Percentiles rank a stretch among this genome's conserved stretches.
Evolutionary conservation across 2,329 filamentous ascomycete species (phyloP).

Genomic region (Rosellinia necatrix): DNA sequence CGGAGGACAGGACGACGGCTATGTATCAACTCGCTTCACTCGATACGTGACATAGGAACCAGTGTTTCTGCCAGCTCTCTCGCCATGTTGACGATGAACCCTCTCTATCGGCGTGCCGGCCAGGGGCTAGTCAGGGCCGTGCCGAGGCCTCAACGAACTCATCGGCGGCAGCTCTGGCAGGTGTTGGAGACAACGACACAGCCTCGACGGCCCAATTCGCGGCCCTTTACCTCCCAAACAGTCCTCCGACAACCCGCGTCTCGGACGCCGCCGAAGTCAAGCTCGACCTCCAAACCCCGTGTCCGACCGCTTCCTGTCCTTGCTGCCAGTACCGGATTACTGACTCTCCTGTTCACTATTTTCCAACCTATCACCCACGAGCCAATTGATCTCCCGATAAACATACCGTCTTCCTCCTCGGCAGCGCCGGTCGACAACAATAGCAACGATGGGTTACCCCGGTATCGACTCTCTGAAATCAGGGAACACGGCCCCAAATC

Average conservation of each 20-base stretch:
- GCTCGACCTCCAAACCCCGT: slow-evolving; percentile 13
- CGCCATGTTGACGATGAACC: slow-evolving; percentile 20
- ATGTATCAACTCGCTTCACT: slow-evolving; percentile 10
- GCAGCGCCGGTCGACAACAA: slow-evolving; percentile 33
- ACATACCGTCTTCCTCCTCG: slow-evolving; percentile 13
- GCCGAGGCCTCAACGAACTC: slow-evolving; percentile 23
- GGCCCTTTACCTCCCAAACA: slow-evolving; percentile 24
- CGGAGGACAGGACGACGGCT: background rate
- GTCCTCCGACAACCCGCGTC: slow-evolving; percentile 24
- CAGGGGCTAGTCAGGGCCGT: slow-evolving; percentile 26
- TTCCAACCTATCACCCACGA: slow-evolving; percentile 33
- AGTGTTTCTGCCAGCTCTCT: background rate
- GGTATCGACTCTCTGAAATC: slow-evolving; percentile 56
- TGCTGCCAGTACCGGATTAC: slow-evolving; percentile 37
- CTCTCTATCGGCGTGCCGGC: slow-evolving; percentile 18
- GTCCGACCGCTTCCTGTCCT: slow-evolving; percentile 32
- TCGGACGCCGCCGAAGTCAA: slow-evolving; percentile 15
- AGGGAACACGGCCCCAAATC: slow-evolving; percentile 58
- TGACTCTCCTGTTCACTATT: slow-evolving; percentile 34
- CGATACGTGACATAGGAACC: slow-evolving; percentile 1
- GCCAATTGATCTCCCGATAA: slow-evolving; percentile 23
- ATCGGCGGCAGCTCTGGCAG: slow-evolving; percentile 17
- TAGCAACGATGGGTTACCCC: slow-evolving; percentile 50
- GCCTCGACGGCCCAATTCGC: slow-evolving; percentile 5
- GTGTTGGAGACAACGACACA: slow-evolving; percentile 16